phyloP scores from a whole-genome alignment of 1,284 basidiomycete species.

The Peniophora sp. region DNA sequence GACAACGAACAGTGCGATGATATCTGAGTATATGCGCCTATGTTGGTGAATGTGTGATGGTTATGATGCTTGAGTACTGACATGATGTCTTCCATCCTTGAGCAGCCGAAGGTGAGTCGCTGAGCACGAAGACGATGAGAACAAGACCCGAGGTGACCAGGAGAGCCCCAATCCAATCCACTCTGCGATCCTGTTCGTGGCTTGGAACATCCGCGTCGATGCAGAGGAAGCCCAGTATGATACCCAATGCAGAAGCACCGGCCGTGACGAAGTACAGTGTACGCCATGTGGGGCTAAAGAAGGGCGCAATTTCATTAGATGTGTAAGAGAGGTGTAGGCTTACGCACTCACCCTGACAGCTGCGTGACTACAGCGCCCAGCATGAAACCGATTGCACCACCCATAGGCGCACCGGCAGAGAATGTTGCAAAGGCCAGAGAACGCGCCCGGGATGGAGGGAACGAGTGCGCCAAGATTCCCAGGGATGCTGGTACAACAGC shows the following conservation, averaged over 20 bases:
- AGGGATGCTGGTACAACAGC: slow-evolving; percentile 64
- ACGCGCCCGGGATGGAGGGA: slow-evolving; percentile 60
- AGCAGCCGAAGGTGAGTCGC: slow-evolving; percentile 64
- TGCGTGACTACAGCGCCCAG: slow-evolving; percentile 70
- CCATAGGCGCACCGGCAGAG: slow-evolving; percentile 73
- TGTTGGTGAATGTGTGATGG: not conserved
- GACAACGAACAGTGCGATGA: slow-evolving; percentile 55
- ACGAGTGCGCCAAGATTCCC: slow-evolving; percentile 71
- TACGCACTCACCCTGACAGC: slow-evolving; percentile 36
- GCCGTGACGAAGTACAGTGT: slow-evolving; percentile 47
- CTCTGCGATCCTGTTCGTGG: slow-evolving; percentile 41
- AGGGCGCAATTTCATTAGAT: slow-evolving; percentile 6
- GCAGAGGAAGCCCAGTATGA: slow-evolving; percentile 30
- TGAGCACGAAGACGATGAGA: slow-evolving; percentile 74
- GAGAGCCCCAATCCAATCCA: slow-evolving; percentile 81
- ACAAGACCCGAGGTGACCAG: slow-evolving; percentile 72
- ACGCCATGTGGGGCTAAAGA: slow-evolving; percentile 39
- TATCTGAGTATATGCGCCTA: slow-evolving; percentile 27
- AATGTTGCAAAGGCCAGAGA: slow-evolving; percentile 74
- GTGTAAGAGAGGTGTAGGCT: slow-evolving; percentile 2
- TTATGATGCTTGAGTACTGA: slow-evolving; percentile 27
- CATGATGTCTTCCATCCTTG: slow-evolving; percentile 71
- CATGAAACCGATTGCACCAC: slow-evolving; percentile 59
- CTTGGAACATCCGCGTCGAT: slow-evolving; percentile 38
- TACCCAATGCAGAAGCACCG: slow-evolving; percentile 33